phyloP scores from a whole-genome alignment of 768 basidiomycete genomes.

The Tephrocybe sp. region DNA sequence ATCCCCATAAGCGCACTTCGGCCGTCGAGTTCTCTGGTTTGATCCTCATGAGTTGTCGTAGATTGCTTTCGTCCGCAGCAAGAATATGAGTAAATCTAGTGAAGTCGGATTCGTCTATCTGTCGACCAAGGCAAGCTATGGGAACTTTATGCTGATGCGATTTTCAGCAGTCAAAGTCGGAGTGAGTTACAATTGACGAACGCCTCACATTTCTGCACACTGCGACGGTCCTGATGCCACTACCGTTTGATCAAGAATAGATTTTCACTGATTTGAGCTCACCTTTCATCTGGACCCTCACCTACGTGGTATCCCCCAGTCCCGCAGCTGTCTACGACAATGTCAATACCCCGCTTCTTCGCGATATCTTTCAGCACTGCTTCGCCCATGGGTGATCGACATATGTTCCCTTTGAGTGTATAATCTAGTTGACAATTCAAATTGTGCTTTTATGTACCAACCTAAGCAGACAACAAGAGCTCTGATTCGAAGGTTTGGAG shows the following conservation, averaged over 20 bases:
- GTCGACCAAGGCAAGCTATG: slow-evolving; percentile 67
- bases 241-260: background rate
- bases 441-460: slow-evolving; percentile 11
- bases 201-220: slow-evolving; percentile 64
- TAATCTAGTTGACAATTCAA: background rate
- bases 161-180: background rate
- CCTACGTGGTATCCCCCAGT: slow-evolving; percentile 83
- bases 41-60: slow-evolving; percentile 55
- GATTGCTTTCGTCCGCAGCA: slow-evolving; percentile 78
- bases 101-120: slow-evolving; percentile 68
- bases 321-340: slow-evolving; percentile 80
- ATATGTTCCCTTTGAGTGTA: slow-evolving; percentile 62
- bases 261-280: background rate
- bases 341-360: slow-evolving; percentile 58
- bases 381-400: slow-evolving; percentile 91
- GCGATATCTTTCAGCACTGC: slow-evolving; percentile 76
- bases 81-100: slow-evolving; percentile 78
- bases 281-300: slow-evolving; percentile 84
- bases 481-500: slow-evolving; percentile 30
- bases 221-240: slow-evolving; percentile 48
- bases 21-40: slow-evolving; percentile 54
- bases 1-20: slow-evolving; percentile 74
- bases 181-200: background rate
- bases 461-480: slow-evolving; percentile 76
- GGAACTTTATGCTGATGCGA: slow-evolving; percentile 60